These are phyloP conservation scores for Schizophyllum amplum DNA, from an alignment of 1,284 basidiomycete species.

Conservation along the genomic window DNA sequence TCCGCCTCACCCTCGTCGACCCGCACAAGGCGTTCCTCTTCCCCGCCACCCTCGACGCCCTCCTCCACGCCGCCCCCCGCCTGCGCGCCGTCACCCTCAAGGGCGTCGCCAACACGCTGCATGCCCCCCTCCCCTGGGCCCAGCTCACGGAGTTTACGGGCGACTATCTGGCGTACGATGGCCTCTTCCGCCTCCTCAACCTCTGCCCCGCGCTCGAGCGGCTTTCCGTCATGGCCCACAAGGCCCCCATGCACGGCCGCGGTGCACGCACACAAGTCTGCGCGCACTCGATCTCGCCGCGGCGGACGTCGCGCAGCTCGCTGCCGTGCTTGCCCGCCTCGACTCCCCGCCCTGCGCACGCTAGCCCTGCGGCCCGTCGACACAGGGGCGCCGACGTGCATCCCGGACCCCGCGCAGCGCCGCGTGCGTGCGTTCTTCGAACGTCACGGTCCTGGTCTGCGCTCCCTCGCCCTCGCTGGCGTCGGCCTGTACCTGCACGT, in stretches of 20 bases:
- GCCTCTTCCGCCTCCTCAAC: not conserved
- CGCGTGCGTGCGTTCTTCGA: not conserved
- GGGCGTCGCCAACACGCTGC: conserved; percentile 9
- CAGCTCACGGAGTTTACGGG: not conserved
- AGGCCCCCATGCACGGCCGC: not conserved
- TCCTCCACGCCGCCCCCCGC: not conserved
- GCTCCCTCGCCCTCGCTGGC: not conserved
- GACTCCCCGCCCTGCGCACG: not conserved
- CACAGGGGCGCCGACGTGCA: not conserved
- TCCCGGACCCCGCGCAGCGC: not conserved
- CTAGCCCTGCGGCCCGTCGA: not conserved
- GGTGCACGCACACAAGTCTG: not conserved
- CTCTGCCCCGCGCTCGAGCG: not conserved
- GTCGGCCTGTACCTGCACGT: not conserved
- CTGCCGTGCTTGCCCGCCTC: not conserved
- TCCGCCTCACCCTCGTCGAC: not conserved
- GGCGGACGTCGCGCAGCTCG: not conserved
- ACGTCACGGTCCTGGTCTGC: not conserved
- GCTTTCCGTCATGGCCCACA: not conserved
- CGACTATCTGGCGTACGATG: not conserved
- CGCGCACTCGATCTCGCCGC: not conserved
- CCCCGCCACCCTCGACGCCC: not conserved
- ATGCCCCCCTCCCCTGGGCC: conserved; percentile 2
- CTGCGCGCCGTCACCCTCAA: conserved; percentile 2
- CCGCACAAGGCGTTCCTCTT: not conserved